Evolutionary conservation across 306 rosid genomes (phyloP).

Genomic region (Prunus kanzakura): DNA sequence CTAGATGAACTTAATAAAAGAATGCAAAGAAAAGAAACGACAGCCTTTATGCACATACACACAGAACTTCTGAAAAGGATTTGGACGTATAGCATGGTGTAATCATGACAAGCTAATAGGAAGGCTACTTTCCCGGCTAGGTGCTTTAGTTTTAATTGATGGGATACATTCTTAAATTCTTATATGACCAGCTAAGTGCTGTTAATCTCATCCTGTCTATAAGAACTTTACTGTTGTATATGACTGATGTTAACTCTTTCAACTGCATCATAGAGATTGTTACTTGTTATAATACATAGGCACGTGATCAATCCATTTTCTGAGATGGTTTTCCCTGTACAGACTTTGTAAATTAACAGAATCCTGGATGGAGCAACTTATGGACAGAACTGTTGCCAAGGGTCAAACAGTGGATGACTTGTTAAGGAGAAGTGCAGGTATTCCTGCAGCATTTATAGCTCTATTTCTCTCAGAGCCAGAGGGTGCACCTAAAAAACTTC

Average conservation of each 20-base stretch:
- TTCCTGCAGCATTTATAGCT: conserved; percentile 95
- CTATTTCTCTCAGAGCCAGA: conserved; percentile 97
- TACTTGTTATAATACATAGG: background rate
- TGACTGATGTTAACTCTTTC: background rate
- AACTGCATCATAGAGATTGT: conserved; percentile 1
- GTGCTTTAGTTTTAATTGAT: background rate
- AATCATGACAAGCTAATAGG: too few species aligned
- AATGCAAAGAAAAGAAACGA: too few species aligned
- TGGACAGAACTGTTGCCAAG: conserved; percentile 85
- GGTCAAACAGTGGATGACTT: conserved; percentile 89
- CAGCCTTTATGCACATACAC: too few species aligned
- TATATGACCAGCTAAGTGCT: background rate
- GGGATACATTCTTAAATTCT: background rate
- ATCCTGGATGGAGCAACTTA: conserved; percentile 95
- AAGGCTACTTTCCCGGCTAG: background rate
- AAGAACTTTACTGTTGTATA: background rate
- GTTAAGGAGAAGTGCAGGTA: conserved; percentile 98
- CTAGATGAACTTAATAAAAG: too few species aligned
- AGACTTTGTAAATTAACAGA: conserved; percentile 91
- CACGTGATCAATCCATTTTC: background rate
- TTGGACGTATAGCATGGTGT: too few species aligned
- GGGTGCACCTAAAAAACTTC: conserved; percentile 96
- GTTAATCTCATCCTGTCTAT: background rate
- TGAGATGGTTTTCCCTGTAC: conserved; percentile 28
- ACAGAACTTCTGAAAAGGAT: too few species aligned